These are phyloP conservation scores for Tylopilus cervinicoccineus DNA, from an alignment of 768 basidiomycete species.

Conservation along the genomic window DNA sequence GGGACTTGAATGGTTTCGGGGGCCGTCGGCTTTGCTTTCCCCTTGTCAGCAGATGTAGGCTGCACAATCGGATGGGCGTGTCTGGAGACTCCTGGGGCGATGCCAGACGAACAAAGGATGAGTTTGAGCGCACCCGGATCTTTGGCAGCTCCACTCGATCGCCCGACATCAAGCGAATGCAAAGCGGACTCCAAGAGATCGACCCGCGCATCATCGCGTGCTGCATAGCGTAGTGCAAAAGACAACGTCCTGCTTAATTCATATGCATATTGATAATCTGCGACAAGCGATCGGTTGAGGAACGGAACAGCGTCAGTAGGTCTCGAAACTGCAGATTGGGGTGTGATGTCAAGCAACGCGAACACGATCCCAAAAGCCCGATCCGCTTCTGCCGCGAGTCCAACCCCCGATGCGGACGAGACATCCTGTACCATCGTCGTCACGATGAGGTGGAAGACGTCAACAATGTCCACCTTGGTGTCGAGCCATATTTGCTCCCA, in stretches of 20 bases:
- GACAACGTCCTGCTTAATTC: constrained; percentile 50
- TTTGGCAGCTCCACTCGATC: constrained; percentile 12
- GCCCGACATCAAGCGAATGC: constrained; percentile 33
- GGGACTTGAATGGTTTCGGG: constrained; percentile 8
- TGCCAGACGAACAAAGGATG: constrained; percentile 58
- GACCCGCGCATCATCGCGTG: constrained; percentile 54
- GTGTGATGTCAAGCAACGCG: constrained; percentile 47
- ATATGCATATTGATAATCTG: constrained; percentile 71
- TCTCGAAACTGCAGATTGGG: constrained; percentile 17
- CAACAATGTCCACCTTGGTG: constrained; percentile 69
- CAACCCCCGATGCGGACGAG: constrained; percentile 37
- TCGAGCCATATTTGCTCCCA: constrained; percentile 73
- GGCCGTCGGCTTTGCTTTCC: constrained; percentile 38
- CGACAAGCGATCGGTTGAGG: constrained; percentile 61
- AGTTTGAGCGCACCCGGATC: constrained; percentile 60
- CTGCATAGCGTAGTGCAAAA: constrained; percentile 39
- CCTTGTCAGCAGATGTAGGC: constrained; percentile 26
- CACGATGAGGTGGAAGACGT: constrained; percentile 61
- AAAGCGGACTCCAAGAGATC: constrained; percentile 55
- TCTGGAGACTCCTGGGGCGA: constrained; percentile 26
- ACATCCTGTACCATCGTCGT: constrained; percentile 47
- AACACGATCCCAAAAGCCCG: constrained; percentile 56
- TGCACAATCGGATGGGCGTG: constrained; percentile 32
- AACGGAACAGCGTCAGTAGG: constrained; percentile 43
- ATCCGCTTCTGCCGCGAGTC: constrained; percentile 47